Evolutionary conservation across 805 yeast species (phyloP).

Genomic region (Yueomyces sinensis): DNA sequence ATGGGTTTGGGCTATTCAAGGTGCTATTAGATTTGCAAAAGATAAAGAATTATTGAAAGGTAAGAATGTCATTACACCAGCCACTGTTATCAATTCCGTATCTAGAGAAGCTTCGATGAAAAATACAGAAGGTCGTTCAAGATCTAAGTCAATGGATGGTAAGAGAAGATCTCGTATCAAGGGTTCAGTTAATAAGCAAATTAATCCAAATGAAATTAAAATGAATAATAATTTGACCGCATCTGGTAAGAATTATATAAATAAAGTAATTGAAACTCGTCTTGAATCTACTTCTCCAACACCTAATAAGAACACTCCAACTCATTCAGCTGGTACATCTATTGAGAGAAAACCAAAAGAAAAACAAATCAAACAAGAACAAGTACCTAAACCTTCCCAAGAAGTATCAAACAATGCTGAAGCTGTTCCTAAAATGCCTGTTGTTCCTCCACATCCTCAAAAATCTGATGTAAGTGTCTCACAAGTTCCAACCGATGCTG

Average conservation of each 20-base stretch:
- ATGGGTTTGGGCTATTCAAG: conserved; percentile 96
- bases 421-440: not conserved
- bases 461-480: not conserved
- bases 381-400: not conserved
- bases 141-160: not conserved
- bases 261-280: conserved; percentile 16
- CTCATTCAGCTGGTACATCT: not conserved
- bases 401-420: not conserved
- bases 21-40: conserved; percentile 76
- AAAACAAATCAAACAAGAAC: not conserved
- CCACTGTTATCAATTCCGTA: conserved; percentile 6
- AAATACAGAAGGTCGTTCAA: not conserved
- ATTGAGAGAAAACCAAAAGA: not conserved
- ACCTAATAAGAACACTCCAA: not conserved
- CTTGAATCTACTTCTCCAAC: conserved; percentile 9
- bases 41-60: conserved; percentile 34
- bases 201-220: conserved; percentile 7
- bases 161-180: not conserved
- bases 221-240: conserved; percentile 6
- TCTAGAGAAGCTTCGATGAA: not conserved
- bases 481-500: not conserved
- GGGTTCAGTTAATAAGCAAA: not conserved
- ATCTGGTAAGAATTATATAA: conserved; percentile 21
- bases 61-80: conserved; percentile 7
- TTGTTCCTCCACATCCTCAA: not conserved